phyloP scores from a whole-genome alignment of 2,329 filamentous ascomycete species.

The Madurella fahalii region DNA sequence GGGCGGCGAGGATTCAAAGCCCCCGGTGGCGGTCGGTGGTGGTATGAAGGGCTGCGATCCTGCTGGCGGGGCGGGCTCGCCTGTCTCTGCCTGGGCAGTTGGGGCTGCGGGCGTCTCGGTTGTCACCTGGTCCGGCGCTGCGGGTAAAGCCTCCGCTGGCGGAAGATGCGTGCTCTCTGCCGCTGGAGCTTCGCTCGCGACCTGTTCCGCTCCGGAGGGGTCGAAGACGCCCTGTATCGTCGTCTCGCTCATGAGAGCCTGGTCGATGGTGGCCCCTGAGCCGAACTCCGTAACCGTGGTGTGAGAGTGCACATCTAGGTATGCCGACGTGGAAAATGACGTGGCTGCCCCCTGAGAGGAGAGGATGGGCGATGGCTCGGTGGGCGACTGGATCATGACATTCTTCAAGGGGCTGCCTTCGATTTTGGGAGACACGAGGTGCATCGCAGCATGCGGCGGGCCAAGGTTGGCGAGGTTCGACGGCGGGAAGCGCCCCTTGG shows the following conservation, averaged over 20 bases:
- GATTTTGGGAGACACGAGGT: constrained; percentile 31
- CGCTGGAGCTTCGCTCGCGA: neutral
- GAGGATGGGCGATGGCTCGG: constrained; percentile 30
- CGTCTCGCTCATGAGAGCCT: constrained; percentile 1
- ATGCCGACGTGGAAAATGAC: constrained; percentile 3
- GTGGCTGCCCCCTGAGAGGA: constrained; percentile 5
- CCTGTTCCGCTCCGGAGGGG: neutral
- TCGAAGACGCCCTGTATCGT: neutral
- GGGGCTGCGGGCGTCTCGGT: neutral
- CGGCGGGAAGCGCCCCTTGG: constrained; percentile 30
- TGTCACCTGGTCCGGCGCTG: neutral
- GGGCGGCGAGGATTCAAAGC: neutral
- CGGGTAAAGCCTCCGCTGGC: neutral
- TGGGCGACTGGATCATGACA: constrained; percentile 45
- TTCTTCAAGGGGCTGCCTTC: constrained; percentile 54
- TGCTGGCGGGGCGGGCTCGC: neutral
- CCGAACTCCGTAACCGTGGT: neutral
- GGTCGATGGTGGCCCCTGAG: neutral
- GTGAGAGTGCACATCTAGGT: constrained; percentile 14
- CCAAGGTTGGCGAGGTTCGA: constrained; percentile 26
- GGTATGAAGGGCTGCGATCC: too few species aligned
- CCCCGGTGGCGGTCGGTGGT: neutral
- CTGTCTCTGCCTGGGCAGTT: neutral
- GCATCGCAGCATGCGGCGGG: constrained; percentile 17
- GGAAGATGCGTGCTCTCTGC: neutral